A percentile compares a stretch with the other conserved stretches of the same genome.
Evolutionary conservation across 345 rosid species (phyloP).

Genomic region (Aquilaria sinensis): DNA sequence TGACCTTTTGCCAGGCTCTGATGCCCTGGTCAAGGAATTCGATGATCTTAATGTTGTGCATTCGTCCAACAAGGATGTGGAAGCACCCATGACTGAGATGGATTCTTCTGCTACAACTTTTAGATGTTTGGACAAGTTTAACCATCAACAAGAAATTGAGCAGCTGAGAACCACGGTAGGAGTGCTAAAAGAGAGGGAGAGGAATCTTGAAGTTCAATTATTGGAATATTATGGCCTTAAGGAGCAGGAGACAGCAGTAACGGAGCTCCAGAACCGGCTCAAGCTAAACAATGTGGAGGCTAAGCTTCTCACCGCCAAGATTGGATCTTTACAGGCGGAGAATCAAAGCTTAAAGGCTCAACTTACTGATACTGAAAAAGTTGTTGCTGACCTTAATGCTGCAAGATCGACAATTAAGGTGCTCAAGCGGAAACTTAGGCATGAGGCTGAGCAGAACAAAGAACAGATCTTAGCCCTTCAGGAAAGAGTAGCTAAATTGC

Average conservation of each 20-base stretch:
- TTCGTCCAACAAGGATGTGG: slow-evolving; percentile 27
- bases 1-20: slow-evolving; percentile 56
- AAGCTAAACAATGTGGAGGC: slow-evolving; percentile 70
- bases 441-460: slow-evolving; percentile 63
- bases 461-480: slow-evolving; percentile 60
- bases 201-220: slow-evolving; percentile 62
- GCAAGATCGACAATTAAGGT: slow-evolving; percentile 49
- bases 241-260: slow-evolving; percentile 63
- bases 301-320: slow-evolving; percentile 59
- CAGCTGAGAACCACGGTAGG: slow-evolving; percentile 48
- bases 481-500: slow-evolving; percentile 53
- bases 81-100: slow-evolving; percentile 28
- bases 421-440: slow-evolving; percentile 59
- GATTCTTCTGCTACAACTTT: slow-evolving; percentile 32
- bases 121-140: slow-evolving; percentile 33
- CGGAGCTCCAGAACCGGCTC: slow-evolving; percentile 78
- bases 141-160: slow-evolving; percentile 61
- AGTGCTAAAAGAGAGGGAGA: slow-evolving; percentile 65
- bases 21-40: slow-evolving; percentile 40
- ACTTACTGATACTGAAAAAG: slow-evolving; percentile 43
- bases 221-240: slow-evolving; percentile 81
- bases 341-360: slow-evolving; percentile 60
- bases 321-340: slow-evolving; percentile 62
- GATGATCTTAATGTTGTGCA: slow-evolving; percentile 19
- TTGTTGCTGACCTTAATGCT: slow-evolving; percentile 46